Conservation (phyloP, 1,284 basidiomycete species). For the Puccinia horiana region DNA sequence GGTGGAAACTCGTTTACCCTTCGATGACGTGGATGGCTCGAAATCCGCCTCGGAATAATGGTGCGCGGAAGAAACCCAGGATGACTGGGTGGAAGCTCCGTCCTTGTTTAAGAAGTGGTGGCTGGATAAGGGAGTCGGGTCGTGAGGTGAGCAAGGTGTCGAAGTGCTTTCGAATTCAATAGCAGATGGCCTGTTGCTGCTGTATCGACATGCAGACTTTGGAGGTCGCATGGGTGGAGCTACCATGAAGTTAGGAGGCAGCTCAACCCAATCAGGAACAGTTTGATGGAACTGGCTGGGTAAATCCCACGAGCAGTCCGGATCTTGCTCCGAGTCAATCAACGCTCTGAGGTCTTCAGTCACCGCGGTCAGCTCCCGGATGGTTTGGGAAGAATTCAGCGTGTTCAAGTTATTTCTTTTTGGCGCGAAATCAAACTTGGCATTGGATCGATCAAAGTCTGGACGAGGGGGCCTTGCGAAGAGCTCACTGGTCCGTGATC, state of each 20-base stretch:
- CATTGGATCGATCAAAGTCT: conserved; percentile 7
- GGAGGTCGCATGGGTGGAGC: conserved; percentile 42
- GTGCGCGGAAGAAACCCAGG: neutral
- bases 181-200: conserved; percentile 22
- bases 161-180: conserved; percentile 48
- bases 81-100: neutral
- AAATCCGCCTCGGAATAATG: neutral
- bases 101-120: neutral
- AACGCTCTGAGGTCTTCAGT: conserved; percentile 46
- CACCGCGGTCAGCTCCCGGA: conserved; percentile 43
- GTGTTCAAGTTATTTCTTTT: conserved; percentile 38
- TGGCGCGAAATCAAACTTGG: neutral
- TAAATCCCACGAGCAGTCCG: conserved; percentile 36
- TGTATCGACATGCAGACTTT: conserved; percentile 44
- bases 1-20: conserved; percentile 13
- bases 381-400: conserved; percentile 38
- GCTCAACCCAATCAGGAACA: conserved; percentile 32
- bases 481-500: conserved; percentile 12
- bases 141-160: conserved; percentile 33
- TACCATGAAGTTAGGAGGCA: conserved; percentile 4
- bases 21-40: neutral
- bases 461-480: neutral
- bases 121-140: conserved; percentile 22
- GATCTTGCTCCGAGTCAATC: conserved; percentile 41
- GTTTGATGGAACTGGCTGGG: conserved; percentile 42